Percentiles rank a stretch among this genome's conserved stretches.
These are phyloP conservation scores for Solanum chacoense DNA, from an alignment of 305 asterid species.

Conservation along the genomic window DNA sequence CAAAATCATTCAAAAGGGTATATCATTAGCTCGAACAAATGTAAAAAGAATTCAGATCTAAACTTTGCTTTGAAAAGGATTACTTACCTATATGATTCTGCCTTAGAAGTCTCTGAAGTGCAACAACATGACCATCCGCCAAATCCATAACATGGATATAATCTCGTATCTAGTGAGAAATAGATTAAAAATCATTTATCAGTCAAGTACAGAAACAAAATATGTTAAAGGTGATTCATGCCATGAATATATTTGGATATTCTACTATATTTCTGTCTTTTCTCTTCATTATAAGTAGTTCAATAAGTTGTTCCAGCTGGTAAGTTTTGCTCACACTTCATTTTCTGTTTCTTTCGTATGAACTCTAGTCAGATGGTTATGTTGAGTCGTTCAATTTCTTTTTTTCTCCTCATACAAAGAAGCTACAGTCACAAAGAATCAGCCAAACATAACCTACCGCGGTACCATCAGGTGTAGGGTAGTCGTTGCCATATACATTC, in stretches of 20 bases:
- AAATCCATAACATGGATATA: constrained; percentile 96
- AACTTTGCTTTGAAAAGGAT: background rate
- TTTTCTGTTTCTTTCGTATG: background rate
- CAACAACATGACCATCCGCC: constrained; percentile 90
- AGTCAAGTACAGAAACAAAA: background rate
- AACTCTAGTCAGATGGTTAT: background rate
- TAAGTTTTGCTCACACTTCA: background rate
- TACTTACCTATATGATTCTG: constrained; percentile 38
- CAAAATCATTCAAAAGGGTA: background rate
- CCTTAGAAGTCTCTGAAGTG: constrained; percentile 62
- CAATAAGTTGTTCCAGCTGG: background rate
- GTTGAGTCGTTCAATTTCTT: background rate
- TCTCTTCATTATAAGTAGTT: background rate
- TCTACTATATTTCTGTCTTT: background rate
- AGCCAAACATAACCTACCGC: constrained; percentile 42
- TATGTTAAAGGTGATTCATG: background rate
- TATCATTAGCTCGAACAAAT: background rate
- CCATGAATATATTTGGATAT: background rate
- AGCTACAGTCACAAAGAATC: background rate
- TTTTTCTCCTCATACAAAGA: background rate
- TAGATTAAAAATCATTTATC: constrained; percentile 3
- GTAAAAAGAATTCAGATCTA: background rate
- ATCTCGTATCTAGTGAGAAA: constrained; percentile 58
- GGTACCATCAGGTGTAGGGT: constrained; percentile 89
- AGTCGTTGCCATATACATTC: constrained; percentile 79